Base-by-base conservation (phyloP, 352 stramenopile species). In the Phytopythium chamaehyphon region DNA sequence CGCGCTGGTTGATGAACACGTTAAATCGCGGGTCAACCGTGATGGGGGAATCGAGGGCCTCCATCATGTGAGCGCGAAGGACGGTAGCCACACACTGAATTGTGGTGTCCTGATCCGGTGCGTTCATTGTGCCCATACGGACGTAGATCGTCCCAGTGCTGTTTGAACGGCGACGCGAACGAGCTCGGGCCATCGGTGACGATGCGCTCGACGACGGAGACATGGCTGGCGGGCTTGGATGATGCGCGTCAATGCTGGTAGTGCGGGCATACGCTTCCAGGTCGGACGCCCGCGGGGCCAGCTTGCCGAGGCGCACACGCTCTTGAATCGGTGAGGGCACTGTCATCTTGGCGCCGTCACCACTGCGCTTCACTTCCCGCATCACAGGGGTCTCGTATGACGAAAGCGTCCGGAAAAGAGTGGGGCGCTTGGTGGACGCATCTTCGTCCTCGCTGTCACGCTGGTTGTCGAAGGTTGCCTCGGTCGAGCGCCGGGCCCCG, bases 1-100 rank as follows among this genome's bases (percentile, higher is more conserved):
- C 79, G 8, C 69, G 75, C 10, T 56, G 54, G 36, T 81, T 83
- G 21, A 90, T 56, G 49, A 94, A 93, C 51, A 87, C 66, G 22
- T 86, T 64, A 62, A 94, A 94, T 47, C 68, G 70, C 40, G 71
- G 46, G 22, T 83, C 68, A 9, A 76, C 48, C 15, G 51, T 48
- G 33, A 90, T 75, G 33, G 82, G 76, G 22, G 69, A 61, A 9
- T 74, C 68, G 11, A 85, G 62, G 0, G 91, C 86, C 57, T 97
- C 79, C 47, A 98, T 81, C 69, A 99, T 95, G 63, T 99, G 96
- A 22, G 95, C 93, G 16, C 95, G 89, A 54, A 98, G 83, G 7
- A 99, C 94, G 6, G 90, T 96, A 42, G 95, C 97, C 15, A 99
- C 90, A 65, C 95, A 98, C 59, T 90, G 71, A 60, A 99, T 98